Evolutionary conservation across 2,329 filamentous ascomycete species (phyloP), one percentile per base, ranked within the genome.

Genomic region (Cercospora beticola): DNA sequence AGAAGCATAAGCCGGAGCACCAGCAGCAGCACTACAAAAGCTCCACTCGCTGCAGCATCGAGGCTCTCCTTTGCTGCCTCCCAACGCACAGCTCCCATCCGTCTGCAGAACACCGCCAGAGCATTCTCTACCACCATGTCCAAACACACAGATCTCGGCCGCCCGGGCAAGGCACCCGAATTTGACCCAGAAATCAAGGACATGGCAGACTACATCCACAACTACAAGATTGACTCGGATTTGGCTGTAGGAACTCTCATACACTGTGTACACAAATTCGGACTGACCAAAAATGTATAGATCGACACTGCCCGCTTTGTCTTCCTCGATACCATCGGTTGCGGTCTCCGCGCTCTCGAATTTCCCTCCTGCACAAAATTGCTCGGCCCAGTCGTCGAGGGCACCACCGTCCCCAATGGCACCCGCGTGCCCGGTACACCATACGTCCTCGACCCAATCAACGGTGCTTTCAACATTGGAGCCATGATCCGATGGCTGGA

Each of bases 401-500:
- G 94, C 75, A 97, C 95, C 64, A 83, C 90, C 57, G 94, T 98
- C 65, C 94, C 95, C 79, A 94, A 97, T 79, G 95, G 95, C 74
- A 90, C 93, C 76, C 92, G 90, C 79, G 92, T 99, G 56, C 92
- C 92, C 49, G 95, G 95, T 73, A 98, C 95, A 33, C 89, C 91
- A 74, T 98, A 94, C 84, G 90, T 96, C 83, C 89, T 99, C 75
- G 95, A 98, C 81, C 95, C 95, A 46, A 89, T 98, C 79, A 94
- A 94, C 77, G 95, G 91, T 71, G 95, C 95, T 72, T 98, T 99
- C 88, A 98, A 98, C 87, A 98, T 99, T 76, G 95, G 95, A 76
- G 92, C 95, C 77, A 97, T 97, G 90, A 97, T 99, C 84, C 88
- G 95, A 79, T 99, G 95, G 95, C 88, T 99, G 77, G 95, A 99